Conservation (phyloP, 2,329 filamentous ascomycete species). For the Trichoderma afroharzianum region DNA sequence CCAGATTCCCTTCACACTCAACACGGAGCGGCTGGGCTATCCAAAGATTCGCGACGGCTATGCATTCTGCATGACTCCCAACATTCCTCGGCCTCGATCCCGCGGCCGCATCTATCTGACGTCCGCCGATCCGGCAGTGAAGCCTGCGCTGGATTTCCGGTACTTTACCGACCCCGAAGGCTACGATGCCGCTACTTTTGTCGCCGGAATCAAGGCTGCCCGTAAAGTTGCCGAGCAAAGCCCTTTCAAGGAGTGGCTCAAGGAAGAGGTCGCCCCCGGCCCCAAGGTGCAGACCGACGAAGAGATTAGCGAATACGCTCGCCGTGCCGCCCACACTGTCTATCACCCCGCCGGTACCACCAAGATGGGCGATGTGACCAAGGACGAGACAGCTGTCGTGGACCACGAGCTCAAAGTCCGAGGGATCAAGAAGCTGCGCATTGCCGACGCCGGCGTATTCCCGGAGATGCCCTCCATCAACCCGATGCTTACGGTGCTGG, state of each 20-base stretch:
- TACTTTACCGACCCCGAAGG: slow-evolving; percentile 86
- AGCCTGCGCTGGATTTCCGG: slow-evolving; percentile 81
- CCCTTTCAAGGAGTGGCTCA: slow-evolving; percentile 80
- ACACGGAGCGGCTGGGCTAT: slow-evolving; percentile 77
- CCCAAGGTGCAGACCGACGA: slow-evolving; percentile 71
- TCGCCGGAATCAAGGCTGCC: slow-evolving; percentile 73
- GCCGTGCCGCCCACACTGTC: slow-evolving; percentile 78
- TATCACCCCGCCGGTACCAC: slow-evolving; percentile 89
- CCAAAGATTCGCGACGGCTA: slow-evolving; percentile 59
- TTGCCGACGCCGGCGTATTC: slow-evolving; percentile 85
- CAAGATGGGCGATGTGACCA: slow-evolving; percentile 75
- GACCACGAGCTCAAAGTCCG: slow-evolving; percentile 68
- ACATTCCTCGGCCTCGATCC: slow-evolving; percentile 79
- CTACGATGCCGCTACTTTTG: slow-evolving; percentile 78
- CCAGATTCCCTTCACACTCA: slow-evolving; percentile 87
- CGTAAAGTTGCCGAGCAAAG: slow-evolving; percentile 70
- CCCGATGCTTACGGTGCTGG: slow-evolving; percentile 85
- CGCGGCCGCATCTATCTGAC: slow-evolving; percentile 75
- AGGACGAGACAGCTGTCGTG: slow-evolving; percentile 74
- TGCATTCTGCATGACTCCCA: slow-evolving; percentile 91
- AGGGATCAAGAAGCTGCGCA: slow-evolving; percentile 69
- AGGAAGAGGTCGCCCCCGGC: slow-evolving; percentile 76
- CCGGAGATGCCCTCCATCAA: slow-evolving; percentile 84
- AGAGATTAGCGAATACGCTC: slow-evolving; percentile 75
- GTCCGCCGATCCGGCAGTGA: slow-evolving; percentile 68